Conservation (phyloP, 768 basidiomycete species). For the Amanita exitialis region DNA sequence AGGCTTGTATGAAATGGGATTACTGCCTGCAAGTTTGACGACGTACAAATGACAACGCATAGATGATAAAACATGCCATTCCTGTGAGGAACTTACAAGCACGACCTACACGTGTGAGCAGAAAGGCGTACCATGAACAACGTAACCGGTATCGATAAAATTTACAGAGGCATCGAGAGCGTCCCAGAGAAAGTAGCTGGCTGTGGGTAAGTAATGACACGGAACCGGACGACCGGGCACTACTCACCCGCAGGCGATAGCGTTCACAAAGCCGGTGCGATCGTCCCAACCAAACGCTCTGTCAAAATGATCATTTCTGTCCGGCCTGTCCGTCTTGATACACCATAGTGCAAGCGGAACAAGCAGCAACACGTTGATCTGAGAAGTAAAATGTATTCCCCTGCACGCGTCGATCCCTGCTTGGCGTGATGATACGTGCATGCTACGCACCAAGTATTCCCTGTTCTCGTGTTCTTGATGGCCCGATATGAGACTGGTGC, state of each 20-base stretch:
- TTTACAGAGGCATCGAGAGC: conserved; percentile 58
- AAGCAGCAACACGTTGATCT: conserved; percentile 60
- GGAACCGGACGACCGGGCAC: conserved; percentile 4
- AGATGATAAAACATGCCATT: conserved; percentile 54
- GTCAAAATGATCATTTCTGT: conserved; percentile 40
- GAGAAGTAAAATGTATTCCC: conserved; percentile 64
- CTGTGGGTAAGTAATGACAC: background rate
- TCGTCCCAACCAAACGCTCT: conserved; percentile 66
- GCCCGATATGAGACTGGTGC: conserved; percentile 41
- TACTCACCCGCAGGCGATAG: conserved; percentile 64
- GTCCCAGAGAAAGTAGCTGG: conserved; percentile 82
- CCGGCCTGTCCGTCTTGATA: conserved; percentile 29
- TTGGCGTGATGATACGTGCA: background rate
- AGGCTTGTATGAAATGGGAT: background rate
- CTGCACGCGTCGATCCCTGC: conserved; percentile 23
- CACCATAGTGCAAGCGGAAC: conserved; percentile 52
- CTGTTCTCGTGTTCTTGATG: conserved; percentile 25
- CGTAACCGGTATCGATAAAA: conserved; percentile 63
- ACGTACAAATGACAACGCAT: conserved; percentile 60
- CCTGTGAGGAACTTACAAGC: conserved; percentile 22
- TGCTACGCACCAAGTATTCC: conserved; percentile 50
- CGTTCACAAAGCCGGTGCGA: conserved; percentile 43
- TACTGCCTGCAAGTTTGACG: conserved; percentile 3
- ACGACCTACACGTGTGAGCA: background rate
- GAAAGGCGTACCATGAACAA: conserved; percentile 49